These are phyloP conservation scores for Hirsutella rhossiliensis DNA, from an alignment of 2,329 filamentous ascomycete genomes.

Conservation along the genomic window DNA sequence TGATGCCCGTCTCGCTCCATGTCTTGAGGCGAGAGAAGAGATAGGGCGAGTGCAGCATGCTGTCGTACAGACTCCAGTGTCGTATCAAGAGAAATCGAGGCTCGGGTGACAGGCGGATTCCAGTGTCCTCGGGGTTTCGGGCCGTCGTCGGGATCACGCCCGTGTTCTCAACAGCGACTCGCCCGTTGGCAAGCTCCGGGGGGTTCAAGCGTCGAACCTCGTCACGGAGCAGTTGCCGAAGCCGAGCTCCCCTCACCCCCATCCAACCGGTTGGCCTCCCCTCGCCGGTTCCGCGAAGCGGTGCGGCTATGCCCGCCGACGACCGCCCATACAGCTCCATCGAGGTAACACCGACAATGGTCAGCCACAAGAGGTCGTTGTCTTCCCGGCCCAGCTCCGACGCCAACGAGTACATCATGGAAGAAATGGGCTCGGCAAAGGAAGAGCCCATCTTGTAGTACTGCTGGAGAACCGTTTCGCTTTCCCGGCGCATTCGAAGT, in stretches of 20 bases:
- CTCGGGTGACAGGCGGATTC: constrained; percentile 86
- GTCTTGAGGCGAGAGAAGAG: constrained; percentile 84
- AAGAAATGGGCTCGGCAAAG: constrained; percentile 90
- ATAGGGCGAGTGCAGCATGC: constrained; percentile 95
- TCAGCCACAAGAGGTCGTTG: constrained; percentile 89
- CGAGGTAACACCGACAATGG: constrained; percentile 90
- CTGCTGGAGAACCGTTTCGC: constrained; percentile 62
- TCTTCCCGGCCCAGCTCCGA: constrained; percentile 93
- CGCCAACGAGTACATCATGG: constrained; percentile 86
- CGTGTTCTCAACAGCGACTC: constrained; percentile 50
- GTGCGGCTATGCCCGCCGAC: constrained; percentile 62
- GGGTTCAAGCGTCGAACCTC: constrained; percentile 92
- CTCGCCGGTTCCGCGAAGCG: constrained; percentile 41
- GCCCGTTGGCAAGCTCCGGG: constrained; percentile 51
- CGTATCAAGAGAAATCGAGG: constrained; percentile 85
- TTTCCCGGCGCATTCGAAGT: constrained; percentile 61
- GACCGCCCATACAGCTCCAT: constrained; percentile 85
- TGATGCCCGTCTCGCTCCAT: constrained; percentile 83
- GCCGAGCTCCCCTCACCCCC: constrained; percentile 67
- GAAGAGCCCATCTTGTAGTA: constrained; percentile 85
- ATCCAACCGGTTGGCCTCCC: constrained; percentile 60
- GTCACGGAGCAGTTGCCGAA: constrained; percentile 77
- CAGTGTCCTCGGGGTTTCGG: constrained; percentile 77
- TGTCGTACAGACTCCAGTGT: constrained; percentile 97
- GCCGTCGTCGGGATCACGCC: constrained; percentile 87